A percentile compares a stretch with the other conserved stretches of the same genome.
These are phyloP conservation scores for Geranomyces michiganensis DNA, from an alignment of 192 early-diverging fungal species.

Conservation along the genomic window DNA sequence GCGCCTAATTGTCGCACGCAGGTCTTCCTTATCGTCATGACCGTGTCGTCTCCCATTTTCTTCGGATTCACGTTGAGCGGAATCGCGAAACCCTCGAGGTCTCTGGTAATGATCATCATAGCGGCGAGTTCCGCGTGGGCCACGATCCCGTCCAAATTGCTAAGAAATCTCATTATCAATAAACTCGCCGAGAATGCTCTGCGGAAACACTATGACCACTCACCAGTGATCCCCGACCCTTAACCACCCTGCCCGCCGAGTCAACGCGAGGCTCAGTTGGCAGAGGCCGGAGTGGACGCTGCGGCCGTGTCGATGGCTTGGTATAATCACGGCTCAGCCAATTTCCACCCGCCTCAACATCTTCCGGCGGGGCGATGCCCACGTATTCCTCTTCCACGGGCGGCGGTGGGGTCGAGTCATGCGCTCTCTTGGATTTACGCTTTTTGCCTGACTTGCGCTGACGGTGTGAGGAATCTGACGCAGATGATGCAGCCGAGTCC, in stretches of 20 bases:
- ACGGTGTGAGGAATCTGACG: conserved; percentile 39
- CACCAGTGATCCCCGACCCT: conserved; percentile 42
- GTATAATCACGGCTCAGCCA: conserved; percentile 7
- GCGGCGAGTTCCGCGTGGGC: too few species aligned
- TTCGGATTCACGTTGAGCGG: too few species aligned
- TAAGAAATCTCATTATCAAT: too few species aligned
- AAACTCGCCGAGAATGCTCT: too few species aligned
- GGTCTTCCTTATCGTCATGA: too few species aligned
- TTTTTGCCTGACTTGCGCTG: conserved; percentile 43
- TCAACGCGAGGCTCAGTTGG: conserved; percentile 24
- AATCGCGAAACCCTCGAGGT: too few species aligned
- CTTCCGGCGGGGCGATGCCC: conserved; percentile 17
- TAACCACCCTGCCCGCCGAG: conserved; percentile 41
- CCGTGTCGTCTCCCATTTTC: too few species aligned
- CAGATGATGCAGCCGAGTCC: conserved; percentile 32
- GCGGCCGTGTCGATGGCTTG: background rate
- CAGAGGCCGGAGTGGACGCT: background rate
- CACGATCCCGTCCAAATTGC: too few species aligned
- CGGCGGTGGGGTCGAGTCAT: background rate
- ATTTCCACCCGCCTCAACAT: conserved; percentile 2
- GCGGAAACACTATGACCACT: conserved; percentile 1
- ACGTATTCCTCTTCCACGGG: conserved; percentile 19
- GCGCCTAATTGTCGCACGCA: too few species aligned
- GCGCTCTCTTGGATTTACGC: conserved; percentile 16
- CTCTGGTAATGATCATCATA: too few species aligned